Conservation (phyloP, 306 rosid genomes). For the Datisca glomerata region DNA sequence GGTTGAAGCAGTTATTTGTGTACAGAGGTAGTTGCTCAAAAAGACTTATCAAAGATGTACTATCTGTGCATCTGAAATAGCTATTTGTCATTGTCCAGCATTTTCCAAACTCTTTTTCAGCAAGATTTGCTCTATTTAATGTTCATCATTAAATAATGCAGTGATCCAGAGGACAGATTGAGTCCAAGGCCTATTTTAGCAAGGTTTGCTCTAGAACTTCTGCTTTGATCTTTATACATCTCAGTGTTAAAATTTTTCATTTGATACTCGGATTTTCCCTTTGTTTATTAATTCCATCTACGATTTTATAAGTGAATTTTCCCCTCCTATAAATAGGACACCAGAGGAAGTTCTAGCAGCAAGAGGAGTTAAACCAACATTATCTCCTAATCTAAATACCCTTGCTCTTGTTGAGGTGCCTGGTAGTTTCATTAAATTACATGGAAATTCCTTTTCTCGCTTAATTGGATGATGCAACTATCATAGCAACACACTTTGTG, state of each 20-base stretch:
- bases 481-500: too few species aligned
- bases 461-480: too few species aligned
- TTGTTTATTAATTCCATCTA: neutral
- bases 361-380: conserved; percentile 92
- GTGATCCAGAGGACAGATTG: conserved; percentile 94
- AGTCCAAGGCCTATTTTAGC: conserved; percentile 81
- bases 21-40: conserved; percentile 53
- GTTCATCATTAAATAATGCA: conserved; percentile 16
- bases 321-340: conserved; percentile 37
- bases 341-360: conserved; percentile 95
- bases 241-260: neutral
- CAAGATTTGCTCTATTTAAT: too few species aligned
- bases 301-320: neutral
- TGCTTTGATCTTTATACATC: conserved; percentile 8
- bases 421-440: too few species aligned
- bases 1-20: conserved; percentile 97
- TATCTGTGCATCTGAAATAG: too few species aligned
- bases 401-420: conserved; percentile 93
- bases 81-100: conserved; percentile 5
- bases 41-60: conserved; percentile 2
- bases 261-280: neutral
- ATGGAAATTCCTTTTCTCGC: too few species aligned
- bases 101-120: too few species aligned
- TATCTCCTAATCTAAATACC: conserved; percentile 89
- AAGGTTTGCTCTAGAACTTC: conserved; percentile 41